These are phyloP conservation scores for Thyridium curvatum DNA, from an alignment of 2,329 filamentous ascomycete genomes.

Conservation along the genomic window DNA sequence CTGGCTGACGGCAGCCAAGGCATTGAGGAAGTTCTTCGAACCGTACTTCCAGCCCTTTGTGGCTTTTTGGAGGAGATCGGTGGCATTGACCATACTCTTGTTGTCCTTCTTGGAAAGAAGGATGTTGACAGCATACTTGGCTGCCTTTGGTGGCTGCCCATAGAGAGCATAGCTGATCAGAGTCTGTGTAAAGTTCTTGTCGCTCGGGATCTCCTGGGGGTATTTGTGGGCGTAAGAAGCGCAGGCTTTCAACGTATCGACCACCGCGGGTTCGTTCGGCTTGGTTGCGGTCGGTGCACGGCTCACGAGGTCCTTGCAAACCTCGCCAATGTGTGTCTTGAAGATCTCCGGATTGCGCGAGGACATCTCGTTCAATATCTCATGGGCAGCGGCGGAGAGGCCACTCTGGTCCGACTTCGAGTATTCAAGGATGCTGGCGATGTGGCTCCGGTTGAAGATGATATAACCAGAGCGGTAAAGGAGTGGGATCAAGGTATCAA, in stretches of 20 bases:
- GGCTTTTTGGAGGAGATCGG: conserved; percentile 72
- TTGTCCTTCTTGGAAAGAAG: conserved; percentile 69
- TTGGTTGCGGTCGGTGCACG: conserved; percentile 67
- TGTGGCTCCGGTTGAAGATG: conserved; percentile 90
- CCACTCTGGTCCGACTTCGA: conserved; percentile 78
- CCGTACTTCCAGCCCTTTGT: conserved; percentile 70
- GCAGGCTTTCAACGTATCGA: conserved; percentile 89
- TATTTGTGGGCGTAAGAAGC: conserved; percentile 86
- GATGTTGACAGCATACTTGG: conserved; percentile 91
- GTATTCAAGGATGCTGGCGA: conserved; percentile 82
- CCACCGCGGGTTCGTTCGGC: conserved; percentile 65
- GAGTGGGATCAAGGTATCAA: conserved; percentile 76
- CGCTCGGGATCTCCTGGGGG: conserved; percentile 73
- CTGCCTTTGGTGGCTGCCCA: conserved; percentile 72
- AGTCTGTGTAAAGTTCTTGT: conserved; percentile 74
- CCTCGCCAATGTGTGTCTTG: conserved; percentile 84
- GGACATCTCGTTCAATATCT: conserved; percentile 88
- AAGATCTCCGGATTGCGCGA: conserved; percentile 83
- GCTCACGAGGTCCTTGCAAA: conserved; percentile 79
- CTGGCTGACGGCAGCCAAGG: conserved; percentile 65
- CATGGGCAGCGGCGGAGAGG: conserved; percentile 73
- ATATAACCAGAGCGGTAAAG: conserved; percentile 79
- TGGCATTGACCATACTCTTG: conserved; percentile 75
- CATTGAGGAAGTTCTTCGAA: conserved; percentile 67
- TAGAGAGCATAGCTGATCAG: conserved; percentile 78